These are phyloP conservation scores for Gentiana macrophylla DNA, from an alignment of 257 asterid genomes.

Conservation along the genomic window DNA sequence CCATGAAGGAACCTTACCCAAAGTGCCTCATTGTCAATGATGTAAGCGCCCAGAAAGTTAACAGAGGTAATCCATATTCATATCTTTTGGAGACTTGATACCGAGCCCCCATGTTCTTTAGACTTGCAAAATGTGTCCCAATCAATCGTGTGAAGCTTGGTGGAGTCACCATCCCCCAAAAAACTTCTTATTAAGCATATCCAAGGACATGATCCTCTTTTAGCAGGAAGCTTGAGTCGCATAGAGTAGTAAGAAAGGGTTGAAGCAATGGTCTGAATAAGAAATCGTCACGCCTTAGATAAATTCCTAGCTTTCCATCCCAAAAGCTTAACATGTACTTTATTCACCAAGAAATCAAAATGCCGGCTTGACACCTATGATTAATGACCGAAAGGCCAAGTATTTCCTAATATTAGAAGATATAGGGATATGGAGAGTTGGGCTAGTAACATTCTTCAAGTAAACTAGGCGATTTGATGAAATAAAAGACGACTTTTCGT, in stretches of 20 bases:
- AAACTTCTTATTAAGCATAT: background rate
- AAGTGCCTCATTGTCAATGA: no score
- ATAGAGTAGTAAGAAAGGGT: background rate
- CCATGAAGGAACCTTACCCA: no score
- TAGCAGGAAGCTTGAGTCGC: background rate
- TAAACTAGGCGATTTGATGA: no score
- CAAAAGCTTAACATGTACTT: background rate
- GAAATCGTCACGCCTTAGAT: background rate
- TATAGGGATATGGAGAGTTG: no score
- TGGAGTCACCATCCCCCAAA: background rate
- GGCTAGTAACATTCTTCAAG: no score
- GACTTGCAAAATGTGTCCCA: background rate
- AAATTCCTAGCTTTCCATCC: background rate
- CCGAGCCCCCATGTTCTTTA: background rate
- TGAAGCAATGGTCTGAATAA: background rate
- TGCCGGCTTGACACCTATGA: background rate
- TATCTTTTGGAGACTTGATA: background rate
- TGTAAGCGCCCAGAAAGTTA: no score
- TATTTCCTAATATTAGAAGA: no score
- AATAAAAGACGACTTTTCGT: no score
- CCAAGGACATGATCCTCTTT: background rate
- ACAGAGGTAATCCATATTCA: background rate
- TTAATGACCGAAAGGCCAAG: background rate
- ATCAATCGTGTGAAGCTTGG: background rate
- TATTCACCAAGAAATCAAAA: background rate